Conservation (phyloP, 2,329 filamentous ascomycete genomes). For the Parafenestella ontariensis region DNA sequence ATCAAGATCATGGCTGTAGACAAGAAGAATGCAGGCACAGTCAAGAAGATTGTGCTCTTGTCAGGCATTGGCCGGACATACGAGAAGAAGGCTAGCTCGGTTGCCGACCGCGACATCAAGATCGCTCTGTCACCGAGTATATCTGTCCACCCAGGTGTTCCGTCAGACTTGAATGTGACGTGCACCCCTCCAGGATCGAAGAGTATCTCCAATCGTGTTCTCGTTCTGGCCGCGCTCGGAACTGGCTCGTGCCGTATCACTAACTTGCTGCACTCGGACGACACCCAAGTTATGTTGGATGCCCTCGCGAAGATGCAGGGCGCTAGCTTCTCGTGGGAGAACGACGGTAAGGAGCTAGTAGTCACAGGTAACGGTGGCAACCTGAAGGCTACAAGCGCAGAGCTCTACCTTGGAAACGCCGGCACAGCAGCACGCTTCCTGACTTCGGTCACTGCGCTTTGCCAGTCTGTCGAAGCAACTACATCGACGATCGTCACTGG, state of each 20-base stretch:
- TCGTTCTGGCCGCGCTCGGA: slow-evolving; percentile 91
- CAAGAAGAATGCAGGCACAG: slow-evolving; percentile 95
- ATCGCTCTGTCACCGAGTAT: slow-evolving; percentile 83
- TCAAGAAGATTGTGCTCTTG: slow-evolving; percentile 95
- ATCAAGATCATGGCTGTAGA: slow-evolving; percentile 96
- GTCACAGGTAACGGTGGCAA: slow-evolving; percentile 91
- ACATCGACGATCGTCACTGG: slow-evolving; percentile 84
- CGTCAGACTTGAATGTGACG: slow-evolving; percentile 69
- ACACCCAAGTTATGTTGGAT: slow-evolving; percentile 96
- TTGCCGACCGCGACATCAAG: slow-evolving; percentile 84
- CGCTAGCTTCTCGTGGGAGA: slow-evolving; percentile 91
- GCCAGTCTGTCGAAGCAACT: slow-evolving; percentile 67
- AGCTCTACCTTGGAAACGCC: slow-evolving; percentile 93
- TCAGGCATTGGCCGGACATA: slow-evolving; percentile 88
- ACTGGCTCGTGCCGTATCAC: slow-evolving; percentile 85
- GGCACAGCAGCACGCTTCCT: slow-evolving; percentile 95
- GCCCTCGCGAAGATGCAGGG: slow-evolving; percentile 86
- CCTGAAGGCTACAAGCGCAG: slow-evolving; percentile 74
- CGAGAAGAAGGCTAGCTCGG: slow-evolving; percentile 86
- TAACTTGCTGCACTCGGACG: slow-evolving; percentile 94
- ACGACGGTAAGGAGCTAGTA: slow-evolving; percentile 88
- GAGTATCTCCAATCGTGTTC: slow-evolving; percentile 93
- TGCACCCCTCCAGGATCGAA: slow-evolving; percentile 95
- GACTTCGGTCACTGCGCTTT: slow-evolving; percentile 88
- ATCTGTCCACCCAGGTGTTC: slow-evolving; percentile 74